Base-by-base conservation (phyloP, 768 basidiomycete species). In the Termitomyces sp. region DNA sequence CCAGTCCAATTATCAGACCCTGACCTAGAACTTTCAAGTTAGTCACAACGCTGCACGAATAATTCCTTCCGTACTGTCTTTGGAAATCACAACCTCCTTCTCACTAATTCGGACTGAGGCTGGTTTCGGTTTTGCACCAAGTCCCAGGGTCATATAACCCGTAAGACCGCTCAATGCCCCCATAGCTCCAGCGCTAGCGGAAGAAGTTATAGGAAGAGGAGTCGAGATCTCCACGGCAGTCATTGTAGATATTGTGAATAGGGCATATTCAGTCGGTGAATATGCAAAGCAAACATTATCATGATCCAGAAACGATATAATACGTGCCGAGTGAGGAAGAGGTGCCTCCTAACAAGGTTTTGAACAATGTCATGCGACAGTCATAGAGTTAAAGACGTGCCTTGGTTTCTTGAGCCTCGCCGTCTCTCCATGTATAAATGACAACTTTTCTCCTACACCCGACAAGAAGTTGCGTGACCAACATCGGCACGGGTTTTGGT, bases 271-370 rank as follows among this genome's bases (percentile, higher is more conserved):
- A 0, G 89, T 85, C 0, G 85, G 80, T n/a, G 91, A 85, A 71
- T 94, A 94, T 0, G 89, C 92, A 64, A 95, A 86, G 65, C 89
- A 89, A 9, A 83, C 78, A 1, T 78, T 78, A 31, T 86, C 79
- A 5, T 82, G 67, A 62, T 85, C 77, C 54, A 93, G 73, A 70
- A 98, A 96, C 2, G 87, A 79, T 54, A 97, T 87, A 0, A 83
- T 80, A 45, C 97, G 85, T n/a, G 97, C 88, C 9, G 95, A 94
- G 71, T 98, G 96, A 12, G 96, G 91, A 4, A 98, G 79, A 0
- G 79, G 68, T 3, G 86, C 77, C 82, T 98, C 96, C 91, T 96
- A 61, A 15, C 29, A 25, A n/a, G 38, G 25, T 50, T n/a, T 17
- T 60, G 54, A 43, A 56, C 20, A 53, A 53, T 59, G 11, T 57